Conservation (phyloP, 441 rosid species). For the Lepidium campestre region DNA sequence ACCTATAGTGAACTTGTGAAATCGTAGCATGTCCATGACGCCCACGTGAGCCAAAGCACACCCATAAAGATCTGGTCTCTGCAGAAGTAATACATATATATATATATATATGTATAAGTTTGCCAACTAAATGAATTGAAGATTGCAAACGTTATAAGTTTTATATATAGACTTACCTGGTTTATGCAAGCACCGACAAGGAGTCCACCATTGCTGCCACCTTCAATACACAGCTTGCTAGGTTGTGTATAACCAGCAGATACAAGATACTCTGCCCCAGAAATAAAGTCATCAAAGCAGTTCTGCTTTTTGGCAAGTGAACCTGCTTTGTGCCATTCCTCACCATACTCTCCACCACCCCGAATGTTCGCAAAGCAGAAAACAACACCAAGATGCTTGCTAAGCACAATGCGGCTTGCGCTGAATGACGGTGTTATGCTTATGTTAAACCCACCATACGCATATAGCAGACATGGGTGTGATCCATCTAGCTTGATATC, state of each 20-base stretch:
- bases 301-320: constrained; percentile 79
- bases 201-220: constrained; percentile 97
- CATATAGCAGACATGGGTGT: constrained; percentile 85
- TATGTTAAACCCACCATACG: constrained; percentile 91
- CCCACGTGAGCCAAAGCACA: constrained; percentile 99
- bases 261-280: constrained; percentile 72
- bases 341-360: constrained; percentile 98
- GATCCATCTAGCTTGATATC: constrained; percentile 73
- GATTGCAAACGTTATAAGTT: not conserved
- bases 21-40: constrained; percentile 98
- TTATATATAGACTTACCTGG: constrained; percentile 43
- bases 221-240: constrained; percentile 83
- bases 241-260: constrained; percentile 80
- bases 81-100: not conserved
- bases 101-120: not conserved
- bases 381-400: constrained; percentile 73
- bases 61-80: constrained; percentile 97
- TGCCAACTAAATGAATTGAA: not conserved
- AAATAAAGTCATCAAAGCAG: constrained; percentile 88
- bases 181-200: constrained; percentile 92
- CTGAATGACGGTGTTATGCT: constrained; percentile 81
- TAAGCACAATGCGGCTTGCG: constrained; percentile 55
- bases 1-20: constrained; percentile 97
- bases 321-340: constrained; percentile 97
- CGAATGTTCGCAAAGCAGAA: constrained; percentile 84